Evolutionary conservation across 805 yeast genomes (phyloP).

Genomic region (Pichia heedii): DNA sequence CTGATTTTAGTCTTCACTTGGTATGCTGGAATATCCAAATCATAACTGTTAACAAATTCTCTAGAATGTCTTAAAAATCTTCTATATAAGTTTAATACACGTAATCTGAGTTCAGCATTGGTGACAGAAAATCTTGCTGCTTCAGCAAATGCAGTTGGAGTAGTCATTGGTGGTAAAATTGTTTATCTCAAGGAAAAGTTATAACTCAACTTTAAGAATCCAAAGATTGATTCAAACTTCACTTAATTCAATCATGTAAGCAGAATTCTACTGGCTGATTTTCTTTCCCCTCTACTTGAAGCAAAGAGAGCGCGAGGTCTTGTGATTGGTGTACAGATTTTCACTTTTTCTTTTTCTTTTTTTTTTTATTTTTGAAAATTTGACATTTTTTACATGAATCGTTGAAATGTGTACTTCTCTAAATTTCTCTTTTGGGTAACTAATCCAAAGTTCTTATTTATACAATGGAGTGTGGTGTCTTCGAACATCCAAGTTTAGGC

Average conservation of each 20-base stretch:
- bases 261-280: background rate
- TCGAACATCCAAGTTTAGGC: slow-evolving; percentile 39
- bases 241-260: background rate
- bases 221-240: background rate
- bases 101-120: slow-evolving; percentile 48
- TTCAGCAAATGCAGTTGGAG: slow-evolving; percentile 79
- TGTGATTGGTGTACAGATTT: no score
- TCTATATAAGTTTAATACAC: slow-evolving; percentile 67
- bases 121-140: slow-evolving; percentile 61
- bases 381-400: no score
- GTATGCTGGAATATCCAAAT: slow-evolving; percentile 69
- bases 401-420: no score
- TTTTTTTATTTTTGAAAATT: no score
- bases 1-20: slow-evolving; percentile 74
- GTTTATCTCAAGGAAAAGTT: no score
- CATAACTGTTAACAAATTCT: slow-evolving; percentile 49
- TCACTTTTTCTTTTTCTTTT: no score
- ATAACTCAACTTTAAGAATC: background rate
- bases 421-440: background rate
- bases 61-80: slow-evolving; percentile 54
- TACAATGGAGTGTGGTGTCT: slow-evolving; percentile 31
- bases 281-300: background rate
- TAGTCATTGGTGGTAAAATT: slow-evolving; percentile 39
- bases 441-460: no score
- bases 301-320: no score